Percentiles rank a stretch among this genome's conserved stretches.
phyloP scores from a whole-genome alignment of 2,329 filamentous ascomycete genomes.

The Penicillium glabrum region DNA sequence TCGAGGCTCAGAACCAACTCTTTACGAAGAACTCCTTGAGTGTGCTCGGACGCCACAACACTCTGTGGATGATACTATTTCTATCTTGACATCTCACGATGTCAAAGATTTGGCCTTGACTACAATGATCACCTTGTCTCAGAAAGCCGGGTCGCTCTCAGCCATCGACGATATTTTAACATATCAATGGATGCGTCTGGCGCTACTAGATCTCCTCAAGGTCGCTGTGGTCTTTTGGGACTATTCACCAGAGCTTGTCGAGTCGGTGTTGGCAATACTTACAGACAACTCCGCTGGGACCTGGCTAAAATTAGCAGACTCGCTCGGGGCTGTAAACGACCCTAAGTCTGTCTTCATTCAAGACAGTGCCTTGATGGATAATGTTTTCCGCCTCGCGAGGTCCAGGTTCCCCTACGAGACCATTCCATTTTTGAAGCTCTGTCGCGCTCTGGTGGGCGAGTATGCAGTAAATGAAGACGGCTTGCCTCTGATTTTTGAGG shows the following conservation, averaged over 20 bases:
- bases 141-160: slow-evolving; percentile 48
- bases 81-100: slow-evolving; percentile 47
- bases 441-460: slow-evolving; percentile 60
- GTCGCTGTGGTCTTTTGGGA: slow-evolving; percentile 65
- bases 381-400: slow-evolving; percentile 66
- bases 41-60: slow-evolving; percentile 39
- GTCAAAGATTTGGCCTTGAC: slow-evolving; percentile 51
- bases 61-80: slow-evolving; percentile 48
- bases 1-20: slow-evolving; percentile 35
- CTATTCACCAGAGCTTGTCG: slow-evolving; percentile 71
- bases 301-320: slow-evolving; percentile 16
- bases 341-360: slow-evolving; percentile 56
- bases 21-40: slow-evolving; percentile 52
- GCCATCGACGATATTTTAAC: slow-evolving; percentile 54
- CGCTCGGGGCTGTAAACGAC: slow-evolving; percentile 26
- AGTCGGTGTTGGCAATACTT: slow-evolving; percentile 65
- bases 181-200: slow-evolving; percentile 61
- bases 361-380: slow-evolving; percentile 57
- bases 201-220: slow-evolving; percentile 70
- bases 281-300: slow-evolving; percentile 39
- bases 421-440: slow-evolving; percentile 72
- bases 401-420: slow-evolving; percentile 85
- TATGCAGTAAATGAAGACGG: slow-evolving; percentile 48
- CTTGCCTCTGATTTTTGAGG: slow-evolving; percentile 56
- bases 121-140: slow-evolving; percentile 46